Percentiles rank a stretch among this genome's conserved stretches.
Conservation (phyloP, 192 early-diverging fungal genomes). For the Coemansia sp. region DNA sequence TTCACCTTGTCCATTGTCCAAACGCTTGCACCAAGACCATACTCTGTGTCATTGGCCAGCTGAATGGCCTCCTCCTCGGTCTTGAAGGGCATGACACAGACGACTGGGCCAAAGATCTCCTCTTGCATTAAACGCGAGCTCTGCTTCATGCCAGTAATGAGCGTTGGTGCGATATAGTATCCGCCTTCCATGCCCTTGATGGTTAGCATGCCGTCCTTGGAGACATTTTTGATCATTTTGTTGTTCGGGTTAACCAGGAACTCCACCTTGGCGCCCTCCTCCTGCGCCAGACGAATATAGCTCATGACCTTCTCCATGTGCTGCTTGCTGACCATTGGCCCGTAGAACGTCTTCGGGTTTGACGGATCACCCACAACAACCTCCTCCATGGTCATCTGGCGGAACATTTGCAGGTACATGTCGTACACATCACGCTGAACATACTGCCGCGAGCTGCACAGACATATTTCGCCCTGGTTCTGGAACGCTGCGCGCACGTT, state of each 20-base stretch:
- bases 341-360: slow-evolving; percentile 62
- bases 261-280: slow-evolving; percentile 62
- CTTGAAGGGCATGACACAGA: slow-evolving; percentile 71
- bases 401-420: slow-evolving; percentile 64
- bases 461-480: slow-evolving; percentile 80
- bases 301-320: slow-evolving; percentile 70
- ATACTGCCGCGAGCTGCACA: slow-evolving; percentile 77
- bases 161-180: slow-evolving; percentile 77
- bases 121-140: slow-evolving; percentile 60
- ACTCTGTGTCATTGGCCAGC: slow-evolving; percentile 69
- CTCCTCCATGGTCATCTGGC: slow-evolving; percentile 35
- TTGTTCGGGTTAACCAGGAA: slow-evolving; percentile 38
- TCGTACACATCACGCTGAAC: slow-evolving; percentile 68
- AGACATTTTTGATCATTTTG: slow-evolving; percentile 30
- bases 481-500: slow-evolving; percentile 67
- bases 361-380: slow-evolving; percentile 72
- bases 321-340: slow-evolving; percentile 69
- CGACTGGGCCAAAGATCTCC: slow-evolving; percentile 89
- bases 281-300: slow-evolving; percentile 64
- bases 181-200: slow-evolving; percentile 60
- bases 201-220: slow-evolving; percentile 36
- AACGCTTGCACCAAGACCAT: slow-evolving; percentile 74
- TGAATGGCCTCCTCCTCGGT: slow-evolving; percentile 71
- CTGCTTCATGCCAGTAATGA: slow-evolving; percentile 62
- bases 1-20: slow-evolving; percentile 67